phyloP scores from a whole-genome alignment of 257 asterid species.

The Fraxinus pennsylvanica region DNA sequence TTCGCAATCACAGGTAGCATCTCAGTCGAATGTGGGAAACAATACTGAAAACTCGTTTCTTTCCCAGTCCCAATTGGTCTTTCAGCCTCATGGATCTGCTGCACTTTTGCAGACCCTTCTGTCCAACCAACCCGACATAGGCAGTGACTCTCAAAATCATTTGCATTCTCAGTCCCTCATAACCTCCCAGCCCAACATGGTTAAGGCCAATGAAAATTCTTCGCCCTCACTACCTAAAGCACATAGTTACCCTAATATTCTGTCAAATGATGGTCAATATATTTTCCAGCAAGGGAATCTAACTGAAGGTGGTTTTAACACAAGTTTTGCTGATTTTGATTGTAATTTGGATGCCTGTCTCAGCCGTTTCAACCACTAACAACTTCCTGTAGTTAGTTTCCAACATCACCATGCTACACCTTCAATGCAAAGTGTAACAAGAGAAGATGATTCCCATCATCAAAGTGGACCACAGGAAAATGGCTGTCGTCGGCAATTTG shows the following conservation, averaged over 20 bases:
- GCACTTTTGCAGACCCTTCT: slow-evolving; percentile 32
- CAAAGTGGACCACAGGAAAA: slow-evolving; percentile 14
- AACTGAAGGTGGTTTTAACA: slow-evolving; percentile 26
- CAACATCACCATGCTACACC: slow-evolving; percentile 28
- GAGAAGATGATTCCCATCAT: slow-evolving; percentile 16
- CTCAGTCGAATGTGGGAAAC: slow-evolving; percentile 30
- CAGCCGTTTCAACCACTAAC: slow-evolving; percentile 30
- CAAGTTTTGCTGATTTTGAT: slow-evolving; percentile 30
- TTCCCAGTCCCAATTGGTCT: slow-evolving; percentile 24
- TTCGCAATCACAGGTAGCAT: slow-evolving; percentile 25
- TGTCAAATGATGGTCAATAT: slow-evolving; percentile 25
- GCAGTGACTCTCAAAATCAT: slow-evolving; percentile 27
- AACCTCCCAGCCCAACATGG: slow-evolving; percentile 29
- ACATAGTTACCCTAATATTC: slow-evolving; percentile 18
- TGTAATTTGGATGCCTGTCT: slow-evolving; percentile 29
- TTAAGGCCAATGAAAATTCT: slow-evolving; percentile 28
- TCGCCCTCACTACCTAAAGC: slow-evolving; percentile 30
- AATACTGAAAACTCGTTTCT: slow-evolving; percentile 20
- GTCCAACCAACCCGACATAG: slow-evolving; percentile 32
- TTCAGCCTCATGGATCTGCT: slow-evolving; percentile 29
- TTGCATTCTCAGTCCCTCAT: slow-evolving; percentile 28
- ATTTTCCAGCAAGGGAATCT: slow-evolving; percentile 31
- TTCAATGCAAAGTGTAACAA: slow-evolving; percentile 10
- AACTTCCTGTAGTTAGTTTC: slow-evolving; percentile 26
- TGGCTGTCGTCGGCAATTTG: slow-evolving; percentile 22